Evolutionary conservation across 441 rosid species (phyloP).

Genomic region (Populus hybrid): DNA sequence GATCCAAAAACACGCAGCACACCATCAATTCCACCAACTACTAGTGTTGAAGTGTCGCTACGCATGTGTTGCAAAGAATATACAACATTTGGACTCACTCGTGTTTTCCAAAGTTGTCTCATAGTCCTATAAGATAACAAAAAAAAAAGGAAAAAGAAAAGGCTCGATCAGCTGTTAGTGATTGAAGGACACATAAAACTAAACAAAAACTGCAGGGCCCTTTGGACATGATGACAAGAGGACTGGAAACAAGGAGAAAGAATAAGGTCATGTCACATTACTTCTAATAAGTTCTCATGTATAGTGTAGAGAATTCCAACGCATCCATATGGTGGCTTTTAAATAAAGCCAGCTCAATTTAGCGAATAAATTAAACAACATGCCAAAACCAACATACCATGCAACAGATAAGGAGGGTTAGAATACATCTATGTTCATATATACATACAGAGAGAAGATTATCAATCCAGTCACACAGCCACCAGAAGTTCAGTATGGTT

Average conservation of each 20-base stretch:
- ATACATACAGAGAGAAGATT: not conserved
- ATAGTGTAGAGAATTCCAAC: not conserved
- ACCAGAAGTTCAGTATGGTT: not conserved
- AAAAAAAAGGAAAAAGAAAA: not conserved
- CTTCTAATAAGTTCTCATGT: not conserved
- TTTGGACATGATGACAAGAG: not conserved
- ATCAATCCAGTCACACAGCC: not conserved
- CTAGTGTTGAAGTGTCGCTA: constrained; percentile 48
- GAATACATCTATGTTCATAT: not conserved
- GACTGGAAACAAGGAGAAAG: not conserved
- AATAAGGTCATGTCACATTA: not conserved
- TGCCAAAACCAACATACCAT: not conserved
- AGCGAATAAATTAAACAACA: not conserved
- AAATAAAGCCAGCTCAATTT: not conserved
- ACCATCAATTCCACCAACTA: constrained; percentile 85
- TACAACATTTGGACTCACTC: constrained; percentile 69
- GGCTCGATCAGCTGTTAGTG: not conserved
- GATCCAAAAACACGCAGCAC: constrained; percentile 65
- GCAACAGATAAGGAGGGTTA: not conserved
- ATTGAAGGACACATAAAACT: not conserved
- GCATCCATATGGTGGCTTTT: not conserved
- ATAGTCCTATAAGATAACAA: constrained; percentile 48
- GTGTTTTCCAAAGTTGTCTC: constrained; percentile 65
- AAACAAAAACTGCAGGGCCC: not conserved
- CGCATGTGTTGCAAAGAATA: constrained; percentile 63